phyloP scores from a whole-genome alignment of 768 basidiomycete species.

The Pleurotus tuoliensis region DNA sequence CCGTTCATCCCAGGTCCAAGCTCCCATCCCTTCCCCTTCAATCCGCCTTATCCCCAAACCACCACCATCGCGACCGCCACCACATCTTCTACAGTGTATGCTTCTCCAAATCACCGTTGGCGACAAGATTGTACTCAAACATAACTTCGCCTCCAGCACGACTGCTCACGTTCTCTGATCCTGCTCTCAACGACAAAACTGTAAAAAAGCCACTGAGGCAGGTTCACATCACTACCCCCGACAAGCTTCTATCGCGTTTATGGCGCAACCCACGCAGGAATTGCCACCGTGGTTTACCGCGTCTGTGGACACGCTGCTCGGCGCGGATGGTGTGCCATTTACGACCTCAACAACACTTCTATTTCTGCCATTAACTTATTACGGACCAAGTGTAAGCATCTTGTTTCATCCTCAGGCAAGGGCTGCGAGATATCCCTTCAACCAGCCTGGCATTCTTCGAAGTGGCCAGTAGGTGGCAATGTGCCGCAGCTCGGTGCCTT shows the following conservation, averaged over 20 bases:
- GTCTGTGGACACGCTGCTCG: conserved; percentile 46
- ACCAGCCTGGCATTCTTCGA: too few species aligned
- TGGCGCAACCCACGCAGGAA: conserved; percentile 62
- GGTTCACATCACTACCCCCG: neutral
- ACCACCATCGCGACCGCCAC: neutral
- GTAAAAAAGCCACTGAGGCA: neutral
- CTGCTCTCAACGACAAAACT: neutral
- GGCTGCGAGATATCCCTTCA: neutral
- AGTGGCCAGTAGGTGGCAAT: neutral
- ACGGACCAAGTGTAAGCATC: conserved; percentile 71
- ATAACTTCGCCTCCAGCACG: neutral
- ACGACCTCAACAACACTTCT: conserved; percentile 56
- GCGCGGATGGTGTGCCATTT: conserved; percentile 47
- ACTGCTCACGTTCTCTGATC: conserved; percentile 6
- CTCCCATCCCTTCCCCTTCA: neutral
- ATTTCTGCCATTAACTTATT: conserved; percentile 74
- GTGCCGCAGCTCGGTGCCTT: neutral
- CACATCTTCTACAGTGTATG: neutral
- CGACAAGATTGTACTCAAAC: neutral
- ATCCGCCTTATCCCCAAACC: neutral
- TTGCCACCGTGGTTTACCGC: conserved; percentile 73
- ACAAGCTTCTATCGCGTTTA: conserved; percentile 16
- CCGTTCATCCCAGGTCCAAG: neutral
- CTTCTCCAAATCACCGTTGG: neutral
- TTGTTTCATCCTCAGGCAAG: neutral